Percentiles rank a stretch among this genome's conserved stretches.
Evolutionary conservation across 2,329 filamentous ascomycete genomes (phyloP).

Genomic region (Neonectria sp.): DNA sequence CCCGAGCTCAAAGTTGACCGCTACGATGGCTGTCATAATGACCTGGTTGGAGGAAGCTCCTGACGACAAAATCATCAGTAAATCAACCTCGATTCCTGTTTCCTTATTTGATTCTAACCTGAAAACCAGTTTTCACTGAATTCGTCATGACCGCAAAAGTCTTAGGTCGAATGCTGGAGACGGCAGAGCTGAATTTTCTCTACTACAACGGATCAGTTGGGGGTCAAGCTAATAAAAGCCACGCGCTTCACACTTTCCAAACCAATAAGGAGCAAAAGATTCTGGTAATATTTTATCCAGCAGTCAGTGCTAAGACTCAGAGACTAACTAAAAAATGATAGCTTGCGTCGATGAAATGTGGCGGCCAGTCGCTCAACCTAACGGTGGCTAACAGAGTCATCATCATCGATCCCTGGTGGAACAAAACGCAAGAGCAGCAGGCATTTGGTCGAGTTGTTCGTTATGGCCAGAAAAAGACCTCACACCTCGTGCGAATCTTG

Average conservation of each 20-base stretch:
- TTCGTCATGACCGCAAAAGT: constrained; percentile 52
- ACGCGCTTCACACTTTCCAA: constrained; percentile 45
- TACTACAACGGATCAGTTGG: constrained; percentile 54
- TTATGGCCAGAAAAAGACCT: constrained; percentile 74
- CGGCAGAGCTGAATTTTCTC: constrained; percentile 51
- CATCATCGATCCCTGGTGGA: constrained; percentile 74
- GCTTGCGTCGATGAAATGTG: constrained; percentile 54
- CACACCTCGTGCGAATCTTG: constrained; percentile 71
- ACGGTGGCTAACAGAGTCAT: constrained; percentile 67
- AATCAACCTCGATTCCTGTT: constrained; percentile 7
- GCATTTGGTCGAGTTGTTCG: constrained; percentile 73
- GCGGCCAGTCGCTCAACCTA: constrained; percentile 59
- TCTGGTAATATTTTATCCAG: constrained; percentile 50
- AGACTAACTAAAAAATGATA: constrained; percentile 36
- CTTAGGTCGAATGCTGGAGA: constrained; percentile 54
- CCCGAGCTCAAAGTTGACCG: constrained; percentile 52
- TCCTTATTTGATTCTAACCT: not conserved
- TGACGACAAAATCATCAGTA: constrained; percentile 58
- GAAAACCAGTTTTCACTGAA: constrained; percentile 52
- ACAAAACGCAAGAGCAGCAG: constrained; percentile 73
- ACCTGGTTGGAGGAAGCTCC: constrained; percentile 52
- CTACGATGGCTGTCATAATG: constrained; percentile 49
- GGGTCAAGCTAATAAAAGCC: constrained; percentile 12
- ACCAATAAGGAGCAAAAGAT: constrained; percentile 41
- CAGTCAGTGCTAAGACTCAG: too few species aligned